Base-by-base conservation (phyloP, 805 yeast species). In the Lachancea lanzarotensis region DNA sequence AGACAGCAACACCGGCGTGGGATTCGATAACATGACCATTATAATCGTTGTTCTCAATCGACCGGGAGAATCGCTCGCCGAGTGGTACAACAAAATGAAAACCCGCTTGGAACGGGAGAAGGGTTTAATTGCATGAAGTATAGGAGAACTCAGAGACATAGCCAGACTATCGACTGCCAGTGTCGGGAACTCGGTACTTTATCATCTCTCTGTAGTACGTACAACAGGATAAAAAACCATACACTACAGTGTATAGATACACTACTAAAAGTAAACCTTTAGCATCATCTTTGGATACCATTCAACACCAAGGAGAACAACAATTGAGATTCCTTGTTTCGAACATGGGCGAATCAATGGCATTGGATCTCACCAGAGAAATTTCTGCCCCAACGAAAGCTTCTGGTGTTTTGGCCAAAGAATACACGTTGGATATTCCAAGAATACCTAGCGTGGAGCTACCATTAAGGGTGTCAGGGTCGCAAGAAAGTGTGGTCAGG, bases 21-120 rank as follows among this genome's bases (percentile, higher is more conserved):
- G 95, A 1, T 84, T 82, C 54, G 95, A 84, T 60, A 84, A 84
- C 56, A 84, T 84, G 91, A 83, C 90, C 0, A 67, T 82, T 16
- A 72, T 82, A n/a, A 74, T 84, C 5, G 72, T 84, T 8, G 84
- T 84, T 1, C 57, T 82, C 31, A 86, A 82, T 55, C 69, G 70
- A 29, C 58, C 58, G 4, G 63, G 57, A 3, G 69, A 66, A 38
- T 57, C 69, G 1, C 56, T 82, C 35, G 75, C 75, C 18, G 72
- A 71, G 16, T 84, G 93, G 93, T 74, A 79, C 52, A 60, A 62
- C 3, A 59, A 64, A 46, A 77, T 82, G 72, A 78, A 74, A 51
- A 47, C 58, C 6, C 68, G 72, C 30, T 48, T 67, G 9, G 69
- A 62, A 41, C 56, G 65, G 26, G 71, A 66, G 45, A 63, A 56